phyloP scores from a whole-genome alignment of 306 rosid species.

The Glycine soja region DNA sequence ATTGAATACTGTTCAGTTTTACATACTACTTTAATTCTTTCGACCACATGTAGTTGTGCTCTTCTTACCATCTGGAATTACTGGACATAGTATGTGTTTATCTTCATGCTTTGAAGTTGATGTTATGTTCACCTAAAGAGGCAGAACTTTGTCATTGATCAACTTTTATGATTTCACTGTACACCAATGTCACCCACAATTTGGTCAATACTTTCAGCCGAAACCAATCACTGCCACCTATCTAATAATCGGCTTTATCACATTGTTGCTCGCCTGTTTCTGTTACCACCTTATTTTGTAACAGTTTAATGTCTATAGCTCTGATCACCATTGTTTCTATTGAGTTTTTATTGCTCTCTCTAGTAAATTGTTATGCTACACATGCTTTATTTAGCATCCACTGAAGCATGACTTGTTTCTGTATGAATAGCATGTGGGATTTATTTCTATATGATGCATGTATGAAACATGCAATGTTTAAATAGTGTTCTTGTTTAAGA shows the following conservation, averaged over 20 bases:
- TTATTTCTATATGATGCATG: too few species aligned
- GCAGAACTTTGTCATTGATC: background rate
- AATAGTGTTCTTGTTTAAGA: too few species aligned
- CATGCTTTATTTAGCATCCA: too few species aligned
- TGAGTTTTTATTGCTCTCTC: too few species aligned
- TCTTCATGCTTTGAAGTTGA: slow-evolving; percentile 15
- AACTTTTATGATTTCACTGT: background rate
- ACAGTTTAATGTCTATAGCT: background rate
- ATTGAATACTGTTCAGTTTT: background rate
- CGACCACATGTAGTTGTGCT: background rate
- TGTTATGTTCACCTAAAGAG: background rate
- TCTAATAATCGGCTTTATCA: background rate
- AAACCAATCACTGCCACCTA: slow-evolving; percentile 1
- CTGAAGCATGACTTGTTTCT: too few species aligned
- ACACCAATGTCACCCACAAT: background rate
- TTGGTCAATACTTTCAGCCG: background rate
- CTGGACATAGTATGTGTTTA: slow-evolving; percentile 14
- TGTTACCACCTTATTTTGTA: background rate
- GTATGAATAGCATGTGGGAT: too few species aligned
- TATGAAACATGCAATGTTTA: too few species aligned
- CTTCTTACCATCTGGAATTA: slow-evolving; percentile 24
- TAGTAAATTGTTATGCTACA: too few species aligned
- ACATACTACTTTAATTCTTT: background rate
- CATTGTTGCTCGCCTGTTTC: background rate
- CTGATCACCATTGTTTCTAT: background rate